Base-by-base conservation (phyloP, 805 yeast species). In the Candida morakotiae region DNA sequence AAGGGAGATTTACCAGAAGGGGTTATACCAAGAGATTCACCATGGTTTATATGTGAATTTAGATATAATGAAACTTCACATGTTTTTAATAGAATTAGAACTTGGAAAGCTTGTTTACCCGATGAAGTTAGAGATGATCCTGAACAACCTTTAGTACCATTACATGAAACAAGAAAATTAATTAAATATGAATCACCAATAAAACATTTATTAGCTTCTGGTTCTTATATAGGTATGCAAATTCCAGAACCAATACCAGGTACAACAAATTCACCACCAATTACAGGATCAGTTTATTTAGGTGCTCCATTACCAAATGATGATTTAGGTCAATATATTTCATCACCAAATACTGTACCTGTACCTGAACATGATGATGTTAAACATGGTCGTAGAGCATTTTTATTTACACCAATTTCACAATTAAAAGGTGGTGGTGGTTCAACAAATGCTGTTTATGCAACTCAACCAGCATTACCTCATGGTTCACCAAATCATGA, bases 61-160 rank as follows among this genome's bases (percentile, higher is more conserved):
- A 80, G 98, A 53, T 93, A 89, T 63, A 91, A 91, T 56, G 97
- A 91, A 56, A 73, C 77, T 38, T 95, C 87, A 51, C 86, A 87
- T 58, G 81, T 81, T 20, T 93, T 93, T 71, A 93, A 91, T 62
- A 84, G 91, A 56, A 93, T 93, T 52, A 77, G 98, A 55, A 91
- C 98, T 2, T 93, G 98, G 98, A 91, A 87, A 61, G 97, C 97
- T 5, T 93, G 98, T 68, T 72, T 93, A 47, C 98, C 98, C 0
- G 98, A 93, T 60, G 98, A 91, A 60, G 84, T 91, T 33, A 79
- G 98, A 51, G 88, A 84, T 46, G 68, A 71, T 38, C 91, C 86
- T 51, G 97, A 89, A 52, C 69, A 65, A 40, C 83, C 85, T 23
- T 79, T 84, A 16, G 77, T 77, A 26, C 88, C 91, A 6, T 71